Conservation (phyloP, 2,329 filamentous ascomycete genomes). For the Sclerotinia trifoliorum region DNA sequence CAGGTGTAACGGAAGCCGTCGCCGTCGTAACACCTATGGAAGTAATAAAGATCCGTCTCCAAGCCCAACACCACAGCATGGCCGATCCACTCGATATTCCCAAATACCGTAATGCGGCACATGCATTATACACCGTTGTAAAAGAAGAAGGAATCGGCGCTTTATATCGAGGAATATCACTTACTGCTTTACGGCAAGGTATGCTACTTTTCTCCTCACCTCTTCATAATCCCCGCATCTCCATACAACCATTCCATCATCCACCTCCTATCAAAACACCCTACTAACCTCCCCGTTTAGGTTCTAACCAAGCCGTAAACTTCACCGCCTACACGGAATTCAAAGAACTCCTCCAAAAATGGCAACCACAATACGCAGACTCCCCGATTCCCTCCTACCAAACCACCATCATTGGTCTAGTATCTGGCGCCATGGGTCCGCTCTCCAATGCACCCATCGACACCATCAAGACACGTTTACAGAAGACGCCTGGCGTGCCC, state of each 20-base stretch:
- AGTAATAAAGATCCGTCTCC: constrained; percentile 96
- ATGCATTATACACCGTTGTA: constrained; percentile 80
- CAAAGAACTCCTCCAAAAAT: constrained; percentile 71
- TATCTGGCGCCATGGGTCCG: constrained; percentile 92
- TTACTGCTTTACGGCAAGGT: constrained; percentile 91
- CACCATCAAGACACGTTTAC: constrained; percentile 95
- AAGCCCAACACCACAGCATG: constrained; percentile 97
- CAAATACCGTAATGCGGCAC: constrained; percentile 94
- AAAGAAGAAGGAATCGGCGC: constrained; percentile 86
- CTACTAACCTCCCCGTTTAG: constrained; percentile 22
- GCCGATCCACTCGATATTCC: constrained; percentile 93
- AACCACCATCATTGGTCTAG: constrained; percentile 81
- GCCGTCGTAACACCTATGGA: constrained; percentile 98
- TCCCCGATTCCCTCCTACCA: constrained; percentile 78
- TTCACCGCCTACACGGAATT: constrained; percentile 97
- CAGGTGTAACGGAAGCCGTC: constrained; percentile 94
- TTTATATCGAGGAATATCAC: constrained; percentile 87
- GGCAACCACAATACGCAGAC: constrained; percentile 67
- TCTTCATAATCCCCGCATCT: not conserved
- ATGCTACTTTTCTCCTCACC: constrained; percentile 39
- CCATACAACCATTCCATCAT: not conserved
- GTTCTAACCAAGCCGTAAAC: constrained; percentile 91
- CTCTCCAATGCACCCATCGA: constrained; percentile 97
- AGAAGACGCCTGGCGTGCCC: constrained; percentile 79
- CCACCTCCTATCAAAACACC: not conserved